Conservation (phyloP, 148 eudicot species). For the Cornus kousa region DNA sequence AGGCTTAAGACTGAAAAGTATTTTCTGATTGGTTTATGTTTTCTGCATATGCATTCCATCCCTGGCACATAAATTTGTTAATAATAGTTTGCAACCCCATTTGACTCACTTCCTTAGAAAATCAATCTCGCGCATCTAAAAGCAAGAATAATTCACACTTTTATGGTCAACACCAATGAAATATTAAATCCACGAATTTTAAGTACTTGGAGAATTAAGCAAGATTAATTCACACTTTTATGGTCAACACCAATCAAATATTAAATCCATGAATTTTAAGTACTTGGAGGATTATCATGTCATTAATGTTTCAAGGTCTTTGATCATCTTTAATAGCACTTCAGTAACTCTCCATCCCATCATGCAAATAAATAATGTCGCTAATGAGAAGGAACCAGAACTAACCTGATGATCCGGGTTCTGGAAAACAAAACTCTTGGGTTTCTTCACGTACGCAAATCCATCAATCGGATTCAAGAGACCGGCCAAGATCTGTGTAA, state of each 20-base stretch:
- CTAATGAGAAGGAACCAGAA: slow-evolving; percentile 4
- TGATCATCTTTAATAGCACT: neutral
- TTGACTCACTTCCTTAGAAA: neutral
- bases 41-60: neutral
- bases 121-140: neutral
- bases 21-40: neutral
- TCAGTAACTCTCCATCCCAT: neutral
- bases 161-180: neutral
- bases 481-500: slow-evolving; percentile 82
- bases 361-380: neutral
- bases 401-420: slow-evolving; percentile 98
- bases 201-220: too few relatives aligned
- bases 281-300: neutral
- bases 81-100: neutral
- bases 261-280: neutral
- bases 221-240: neutral
- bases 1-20: neutral
- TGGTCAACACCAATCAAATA: neutral
- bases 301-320: neutral
- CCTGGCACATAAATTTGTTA: neutral
- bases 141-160: neutral
- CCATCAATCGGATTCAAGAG: slow-evolving; percentile 70
- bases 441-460: slow-evolving; percentile 57
- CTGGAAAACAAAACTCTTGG: slow-evolving; percentile 92
- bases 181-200: neutral